Conservation (phyloP, 1,284 basidiomycete species). For the Jaminaea rosea region DNA sequence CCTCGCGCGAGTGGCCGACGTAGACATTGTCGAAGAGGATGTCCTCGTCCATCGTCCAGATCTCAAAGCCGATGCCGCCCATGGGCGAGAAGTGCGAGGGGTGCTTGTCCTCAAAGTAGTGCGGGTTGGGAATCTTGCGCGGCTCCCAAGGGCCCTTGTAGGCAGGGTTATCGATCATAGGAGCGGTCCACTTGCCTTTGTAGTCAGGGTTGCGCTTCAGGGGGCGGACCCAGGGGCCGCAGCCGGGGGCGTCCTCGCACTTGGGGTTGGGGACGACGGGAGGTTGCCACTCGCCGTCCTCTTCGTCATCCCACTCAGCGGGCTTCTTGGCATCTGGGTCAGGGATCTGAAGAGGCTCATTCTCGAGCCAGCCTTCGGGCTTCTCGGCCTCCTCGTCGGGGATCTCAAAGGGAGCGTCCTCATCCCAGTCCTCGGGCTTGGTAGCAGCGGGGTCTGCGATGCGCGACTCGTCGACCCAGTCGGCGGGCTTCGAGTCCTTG, state of each 20-base stretch:
- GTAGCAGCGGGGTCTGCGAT: constrained; percentile 75
- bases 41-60: constrained; percentile 46
- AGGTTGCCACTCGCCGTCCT: constrained; percentile 96
- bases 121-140: constrained; percentile 60
- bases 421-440: constrained; percentile 51
- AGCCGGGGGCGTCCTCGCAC: constrained; percentile 79
- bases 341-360: constrained; percentile 71
- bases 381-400: constrained; percentile 74
- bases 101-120: constrained; percentile 76
- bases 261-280: constrained; percentile 68
- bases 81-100: constrained; percentile 64
- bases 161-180: constrained; percentile 60
- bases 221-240: constrained; percentile 83
- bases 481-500: constrained; percentile 75
- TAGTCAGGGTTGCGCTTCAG: constrained; percentile 93
- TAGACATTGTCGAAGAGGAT: constrained; percentile 47
- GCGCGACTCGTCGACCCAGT: constrained; percentile 84
- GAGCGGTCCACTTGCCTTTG: constrained; percentile 89
- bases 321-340: constrained; percentile 95
- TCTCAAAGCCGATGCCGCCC: constrained; percentile 42
- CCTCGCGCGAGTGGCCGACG: constrained; percentile 36
- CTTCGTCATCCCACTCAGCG: constrained; percentile 99
- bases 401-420: constrained; percentile 51
- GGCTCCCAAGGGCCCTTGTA: constrained; percentile 43
- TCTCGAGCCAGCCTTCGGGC: constrained; percentile 90